These are phyloP conservation scores for Ophiostoma sp. DNA, from an alignment of 2,329 filamentous ascomycete genomes.

Conservation along the genomic window DNA sequence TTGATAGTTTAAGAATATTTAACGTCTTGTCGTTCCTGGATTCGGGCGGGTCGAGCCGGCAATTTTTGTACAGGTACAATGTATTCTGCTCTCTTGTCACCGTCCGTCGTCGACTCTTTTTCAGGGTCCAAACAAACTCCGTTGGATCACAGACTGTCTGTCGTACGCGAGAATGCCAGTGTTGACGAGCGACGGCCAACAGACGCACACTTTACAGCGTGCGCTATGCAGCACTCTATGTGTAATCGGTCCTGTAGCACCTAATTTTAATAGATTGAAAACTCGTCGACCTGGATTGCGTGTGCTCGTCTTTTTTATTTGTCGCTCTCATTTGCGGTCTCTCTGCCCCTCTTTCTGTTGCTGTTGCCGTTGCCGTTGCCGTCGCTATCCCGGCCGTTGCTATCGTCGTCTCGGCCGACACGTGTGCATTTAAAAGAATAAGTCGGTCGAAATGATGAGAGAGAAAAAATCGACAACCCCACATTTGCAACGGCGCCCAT, in stretches of 20 bases:
- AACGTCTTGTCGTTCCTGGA: background rate
- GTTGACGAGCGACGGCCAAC: background rate
- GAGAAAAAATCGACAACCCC: background rate
- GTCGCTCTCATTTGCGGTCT: background rate
- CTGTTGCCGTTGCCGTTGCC: background rate
- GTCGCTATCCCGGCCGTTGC: background rate
- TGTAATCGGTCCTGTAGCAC: background rate
- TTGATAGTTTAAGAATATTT: background rate
- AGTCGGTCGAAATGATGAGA: background rate
- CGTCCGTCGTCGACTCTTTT: background rate
- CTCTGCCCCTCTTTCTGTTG: background rate
- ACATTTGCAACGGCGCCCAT: background rate
- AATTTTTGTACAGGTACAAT: background rate
- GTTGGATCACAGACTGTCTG: too few relatives aligned
- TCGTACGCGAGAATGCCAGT: background rate
- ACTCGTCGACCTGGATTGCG: background rate
- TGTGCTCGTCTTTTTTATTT: background rate
- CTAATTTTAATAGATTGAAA: background rate
- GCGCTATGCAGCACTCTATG: background rate
- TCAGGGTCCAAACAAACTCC: background rate
- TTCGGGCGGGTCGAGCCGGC: slow-evolving; percentile 1
- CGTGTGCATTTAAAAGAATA: background rate
- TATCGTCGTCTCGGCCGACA: background rate
- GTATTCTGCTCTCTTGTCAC: background rate
- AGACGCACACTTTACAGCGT: background rate